These are phyloP conservation scores for Jackrogersella multiformis DNA, from an alignment of 495 filamentous ascomycete species.

Conservation along the genomic window DNA sequence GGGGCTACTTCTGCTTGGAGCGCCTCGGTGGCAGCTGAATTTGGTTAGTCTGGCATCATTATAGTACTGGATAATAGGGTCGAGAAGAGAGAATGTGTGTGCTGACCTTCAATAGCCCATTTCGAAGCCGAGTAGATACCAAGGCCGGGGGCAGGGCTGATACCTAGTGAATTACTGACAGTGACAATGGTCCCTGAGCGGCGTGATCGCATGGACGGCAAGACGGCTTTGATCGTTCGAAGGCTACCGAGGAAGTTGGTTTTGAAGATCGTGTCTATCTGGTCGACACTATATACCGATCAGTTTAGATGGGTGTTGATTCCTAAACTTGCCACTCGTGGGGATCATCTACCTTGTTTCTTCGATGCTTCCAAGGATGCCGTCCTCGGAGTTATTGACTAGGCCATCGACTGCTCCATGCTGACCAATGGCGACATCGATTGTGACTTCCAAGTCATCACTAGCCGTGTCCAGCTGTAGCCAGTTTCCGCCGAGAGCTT, in stretches of 20 bases:
- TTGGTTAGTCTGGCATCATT: background rate
- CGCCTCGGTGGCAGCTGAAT: constrained; percentile 39
- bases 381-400: constrained; percentile 61
- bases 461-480: constrained; percentile 52
- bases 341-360: constrained; percentile 49
- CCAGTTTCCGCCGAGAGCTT: constrained; percentile 50
- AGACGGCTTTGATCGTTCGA: constrained; percentile 53
- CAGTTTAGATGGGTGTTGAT: background rate
- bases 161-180: constrained; percentile 48
- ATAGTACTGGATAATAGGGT: background rate
- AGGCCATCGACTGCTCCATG: constrained; percentile 59
- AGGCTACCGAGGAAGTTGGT: constrained; percentile 60
- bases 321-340: background rate
- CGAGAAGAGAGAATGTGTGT: background rate
- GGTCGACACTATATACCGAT: constrained; percentile 42
- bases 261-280: constrained; percentile 49
- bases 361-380: constrained; percentile 55
- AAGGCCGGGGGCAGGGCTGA: constrained; percentile 30
- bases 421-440: constrained; percentile 46
- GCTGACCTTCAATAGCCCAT: constrained; percentile 49
- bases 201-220: constrained; percentile 59
- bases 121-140: constrained; percentile 57
- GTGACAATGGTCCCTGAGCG: constrained; percentile 55
- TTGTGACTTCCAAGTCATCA: constrained; percentile 43
- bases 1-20: constrained; percentile 48